Conservation (phyloP, 23 red algal genomes). For the Gracilaria caudata region DNA sequence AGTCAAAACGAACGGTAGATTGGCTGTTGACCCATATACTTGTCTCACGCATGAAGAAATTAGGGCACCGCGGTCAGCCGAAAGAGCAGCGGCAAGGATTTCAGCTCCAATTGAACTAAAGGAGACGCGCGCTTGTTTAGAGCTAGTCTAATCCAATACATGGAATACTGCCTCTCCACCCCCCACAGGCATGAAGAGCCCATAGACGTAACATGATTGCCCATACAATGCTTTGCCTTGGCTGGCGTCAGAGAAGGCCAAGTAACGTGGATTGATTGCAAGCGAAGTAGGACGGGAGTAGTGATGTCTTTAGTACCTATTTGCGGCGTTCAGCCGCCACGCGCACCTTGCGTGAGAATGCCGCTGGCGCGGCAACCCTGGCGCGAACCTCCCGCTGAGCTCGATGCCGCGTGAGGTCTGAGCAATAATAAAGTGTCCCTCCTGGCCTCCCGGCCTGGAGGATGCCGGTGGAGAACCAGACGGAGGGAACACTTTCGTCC, state of each 20-base stretch:
- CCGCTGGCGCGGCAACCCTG: too few species aligned
- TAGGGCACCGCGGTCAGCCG: conserved; percentile 17
- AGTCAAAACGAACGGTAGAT: background rate
- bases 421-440: too few species aligned
- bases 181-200: conserved; percentile 33
- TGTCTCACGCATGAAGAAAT: background rate
- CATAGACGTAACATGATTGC: conserved; percentile 39
- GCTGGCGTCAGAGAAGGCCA: conserved; percentile 54
- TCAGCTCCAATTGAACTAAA: conserved; percentile 39
- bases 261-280: too few species aligned
- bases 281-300: too few species aligned
- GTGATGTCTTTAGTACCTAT: too few species aligned
- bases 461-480: too few species aligned
- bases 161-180: conserved; percentile 9
- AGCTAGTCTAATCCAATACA: conserved; percentile 45
- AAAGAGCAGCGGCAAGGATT: conserved; percentile 19
- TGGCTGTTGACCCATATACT: background rate
- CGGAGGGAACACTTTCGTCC: too few species aligned
- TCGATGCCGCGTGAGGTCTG: too few species aligned
- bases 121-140: conserved; percentile 11
- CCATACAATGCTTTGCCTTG: conserved; percentile 43
- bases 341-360: too few species aligned
- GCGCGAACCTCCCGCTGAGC: too few species aligned
- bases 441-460: too few species aligned
- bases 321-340: too few species aligned